phyloP scores from a whole-genome alignment of 2,329 filamentous ascomycete genomes.

The Sporothrix curviconia region DNA sequence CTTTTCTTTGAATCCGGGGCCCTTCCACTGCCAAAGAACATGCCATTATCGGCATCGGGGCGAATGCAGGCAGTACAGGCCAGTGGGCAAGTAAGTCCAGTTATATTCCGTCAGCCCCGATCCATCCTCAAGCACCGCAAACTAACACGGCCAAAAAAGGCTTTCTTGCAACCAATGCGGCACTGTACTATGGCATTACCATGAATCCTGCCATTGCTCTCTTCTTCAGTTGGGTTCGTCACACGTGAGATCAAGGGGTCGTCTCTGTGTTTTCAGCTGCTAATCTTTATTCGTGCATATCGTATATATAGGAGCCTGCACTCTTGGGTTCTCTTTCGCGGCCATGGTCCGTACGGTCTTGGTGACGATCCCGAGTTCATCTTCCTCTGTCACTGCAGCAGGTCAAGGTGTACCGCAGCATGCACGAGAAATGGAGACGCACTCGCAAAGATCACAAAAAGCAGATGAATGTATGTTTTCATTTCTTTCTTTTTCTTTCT shows the following conservation, averaged over 20 bases:
- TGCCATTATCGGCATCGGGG: constrained; percentile 21
- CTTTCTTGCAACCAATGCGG: constrained; percentile 24
- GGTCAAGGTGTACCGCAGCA: constrained; percentile 20
- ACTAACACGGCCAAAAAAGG: constrained; percentile 24
- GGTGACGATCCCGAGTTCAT: constrained; percentile 21
- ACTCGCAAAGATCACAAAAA: neutral
- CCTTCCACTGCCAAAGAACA: constrained; percentile 21
- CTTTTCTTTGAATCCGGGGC: constrained; percentile 20
- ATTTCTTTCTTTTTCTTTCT: neutral
- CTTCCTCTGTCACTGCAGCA: constrained; percentile 20
- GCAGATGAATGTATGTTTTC: constrained; percentile 2
- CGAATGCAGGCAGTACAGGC: constrained; percentile 19
- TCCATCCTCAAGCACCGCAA: neutral
- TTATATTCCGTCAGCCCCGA: neutral
- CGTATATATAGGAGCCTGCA: constrained; percentile 17
- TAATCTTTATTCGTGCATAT: neutral
- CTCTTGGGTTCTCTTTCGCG: constrained; percentile 20
- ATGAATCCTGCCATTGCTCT: constrained; percentile 20
- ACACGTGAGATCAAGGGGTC: no score
- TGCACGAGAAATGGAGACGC: constrained; percentile 15
- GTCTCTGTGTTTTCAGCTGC: neutral
- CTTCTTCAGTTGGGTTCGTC: constrained; percentile 17
- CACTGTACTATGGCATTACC: constrained; percentile 18
- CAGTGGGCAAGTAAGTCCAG: constrained; percentile 23
- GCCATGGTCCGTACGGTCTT: constrained; percentile 20